Evolutionary conservation across 495 filamentous ascomycete species (phyloP).

Genomic region (Paragyromitra xinjiangensis): DNA sequence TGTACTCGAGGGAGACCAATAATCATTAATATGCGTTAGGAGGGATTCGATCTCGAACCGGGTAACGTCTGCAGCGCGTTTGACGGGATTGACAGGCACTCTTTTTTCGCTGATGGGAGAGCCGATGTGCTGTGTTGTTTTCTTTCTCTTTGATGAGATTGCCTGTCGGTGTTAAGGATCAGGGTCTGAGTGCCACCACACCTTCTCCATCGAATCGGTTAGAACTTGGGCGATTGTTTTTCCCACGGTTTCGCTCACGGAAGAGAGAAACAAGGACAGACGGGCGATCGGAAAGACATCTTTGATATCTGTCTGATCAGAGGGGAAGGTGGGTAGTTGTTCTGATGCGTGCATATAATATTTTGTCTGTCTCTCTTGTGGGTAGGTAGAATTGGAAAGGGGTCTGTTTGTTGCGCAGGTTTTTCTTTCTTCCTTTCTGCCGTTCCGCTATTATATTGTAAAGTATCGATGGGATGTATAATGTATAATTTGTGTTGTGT

Average conservation of each 20-base stretch:
- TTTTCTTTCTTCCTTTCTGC: neutral
- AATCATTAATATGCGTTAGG: neutral
- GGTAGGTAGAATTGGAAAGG: slow-evolving; percentile 24
- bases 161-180: slow-evolving; percentile 21
- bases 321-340: neutral
- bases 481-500: neutral
- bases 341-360: slow-evolving; percentile 22
- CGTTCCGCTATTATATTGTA: neutral
- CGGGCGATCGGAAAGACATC: neutral
- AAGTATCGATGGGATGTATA: neutral
- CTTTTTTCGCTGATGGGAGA: neutral
- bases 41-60: slow-evolving; percentile 3
- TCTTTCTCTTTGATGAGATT: slow-evolving; percentile 5
- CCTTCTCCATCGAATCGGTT: neutral
- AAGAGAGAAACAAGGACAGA: neutral
- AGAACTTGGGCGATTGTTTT: neutral
- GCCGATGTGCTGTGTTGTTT: neutral
- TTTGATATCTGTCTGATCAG: neutral
- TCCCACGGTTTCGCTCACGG: neutral
- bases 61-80: neutral
- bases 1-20: neutral
- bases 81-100: too few relatives aligned
- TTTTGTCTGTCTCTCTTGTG: neutral
- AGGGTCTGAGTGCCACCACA: slow-evolving; percentile 25
- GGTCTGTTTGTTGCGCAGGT: slow-evolving; percentile 29